A percentile compares a stretch with the other conserved stretches of the same genome.
These are phyloP conservation scores for Crithidia expoeki DNA, from an alignment of 208 protist genomes.

Conservation along the genomic window DNA sequence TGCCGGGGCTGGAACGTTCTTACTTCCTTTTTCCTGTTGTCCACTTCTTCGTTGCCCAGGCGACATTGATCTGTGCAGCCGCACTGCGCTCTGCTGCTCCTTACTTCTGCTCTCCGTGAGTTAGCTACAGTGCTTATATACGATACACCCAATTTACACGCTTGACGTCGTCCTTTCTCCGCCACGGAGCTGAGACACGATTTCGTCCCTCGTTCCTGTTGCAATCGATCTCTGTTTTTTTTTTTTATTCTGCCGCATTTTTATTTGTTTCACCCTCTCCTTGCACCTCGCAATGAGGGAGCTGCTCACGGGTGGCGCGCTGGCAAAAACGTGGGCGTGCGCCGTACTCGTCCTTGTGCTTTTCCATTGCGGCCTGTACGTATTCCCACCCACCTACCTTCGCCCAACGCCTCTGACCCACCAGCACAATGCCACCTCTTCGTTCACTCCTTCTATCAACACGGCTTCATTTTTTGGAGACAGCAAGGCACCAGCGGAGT, in stretches of 20 bases:
- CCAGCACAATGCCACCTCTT: background rate
- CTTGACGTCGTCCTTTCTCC: too few species aligned
- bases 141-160: too few species aligned
- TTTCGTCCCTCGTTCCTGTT: conserved; percentile 8
- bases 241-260: conserved; percentile 12
- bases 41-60: too few species aligned
- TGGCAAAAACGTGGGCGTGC: conserved; percentile 56
- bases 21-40: too few species aligned
- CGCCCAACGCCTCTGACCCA: background rate
- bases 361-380: conserved; percentile 59
- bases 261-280: conserved; percentile 10
- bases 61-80: too few species aligned
- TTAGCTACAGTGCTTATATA: too few species aligned
- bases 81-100: too few species aligned
- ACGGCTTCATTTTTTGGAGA: too few species aligned
- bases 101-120: too few species aligned
- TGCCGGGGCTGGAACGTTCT: too few species aligned
- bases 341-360: conserved; percentile 90
- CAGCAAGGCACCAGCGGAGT: background rate
- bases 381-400: background rate
- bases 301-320: background rate
- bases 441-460: background rate
- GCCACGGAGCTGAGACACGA: too few species aligned
- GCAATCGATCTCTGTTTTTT: too few species aligned
- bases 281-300: conserved; percentile 4